Evolutionary conservation across 2,329 filamentous ascomycete genomes (phyloP), one percentile per base, ranked within the genome.

Genomic region (Penicillium sp.): DNA sequence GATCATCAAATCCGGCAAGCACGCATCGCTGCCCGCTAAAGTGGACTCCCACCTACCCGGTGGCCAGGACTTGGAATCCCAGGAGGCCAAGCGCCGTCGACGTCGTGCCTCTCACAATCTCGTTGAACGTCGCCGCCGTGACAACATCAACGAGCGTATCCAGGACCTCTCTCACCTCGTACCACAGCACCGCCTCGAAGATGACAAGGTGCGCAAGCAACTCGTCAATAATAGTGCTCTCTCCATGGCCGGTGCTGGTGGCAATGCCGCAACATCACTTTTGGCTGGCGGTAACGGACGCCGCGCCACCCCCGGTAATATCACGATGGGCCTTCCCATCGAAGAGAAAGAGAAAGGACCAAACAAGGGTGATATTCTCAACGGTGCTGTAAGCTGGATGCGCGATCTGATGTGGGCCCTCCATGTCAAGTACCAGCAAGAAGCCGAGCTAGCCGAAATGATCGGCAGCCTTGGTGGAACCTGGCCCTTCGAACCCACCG

Each of bases 281-380:
- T 83, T 97, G 51, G 92, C 92, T 48, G 92, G 91, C 14, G 90
- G 90, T 21, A 90, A 87, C 60, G 92, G 91, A 36, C 85, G 92
- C 60, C 87, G 92, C 59, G 92, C 92, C 26, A 81, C 80, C n/a
- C 81, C 87, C 6, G 89, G 89, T 33, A 95, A 90, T 70, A 97
- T 97, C 67, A 96, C 92, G 5, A 93, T 93, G 61, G 92, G 92
- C 13, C 83, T 97, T 26, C 93, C 94, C 0, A 84, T 96, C 31
- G 94, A 99, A 67, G 94, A 97, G 64, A 97, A 97, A 73, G 94
- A 99, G 77, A 97, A 97, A 71, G 94, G 94, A 0, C 94, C 94
- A 5, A 97, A 97, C 81, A 99, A 99, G 78, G 94, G 94, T 45
- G 94, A 99, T 67, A 97, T 99, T 55, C 87, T 99, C 66, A 97